Conservation (phyloP, 192 early-diverging fungal species). For the Backusella mclennaniae region DNA sequence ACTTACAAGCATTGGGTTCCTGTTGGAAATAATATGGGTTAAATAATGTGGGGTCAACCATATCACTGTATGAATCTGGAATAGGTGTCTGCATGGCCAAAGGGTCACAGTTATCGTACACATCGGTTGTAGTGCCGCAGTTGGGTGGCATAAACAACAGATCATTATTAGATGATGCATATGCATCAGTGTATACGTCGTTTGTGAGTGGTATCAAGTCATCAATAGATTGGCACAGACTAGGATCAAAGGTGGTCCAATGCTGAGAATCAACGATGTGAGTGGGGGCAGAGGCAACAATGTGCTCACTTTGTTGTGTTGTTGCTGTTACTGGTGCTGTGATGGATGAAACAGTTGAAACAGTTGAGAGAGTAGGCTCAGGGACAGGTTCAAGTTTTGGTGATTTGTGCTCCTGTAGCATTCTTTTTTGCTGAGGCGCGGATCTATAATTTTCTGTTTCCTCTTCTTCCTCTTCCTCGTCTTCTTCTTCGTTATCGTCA, state of each 20-base stretch:
- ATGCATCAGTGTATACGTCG: background rate
- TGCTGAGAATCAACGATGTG: background rate
- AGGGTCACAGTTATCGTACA: slow-evolving; percentile 7
- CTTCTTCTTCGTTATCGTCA: background rate
- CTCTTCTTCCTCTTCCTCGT: background rate
- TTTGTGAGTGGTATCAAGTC: background rate
- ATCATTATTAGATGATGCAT: slow-evolving; percentile 6
- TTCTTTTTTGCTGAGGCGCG: background rate
- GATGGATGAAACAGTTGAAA: background rate
- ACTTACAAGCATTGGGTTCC: slow-evolving; percentile 2
- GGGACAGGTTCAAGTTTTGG: background rate
- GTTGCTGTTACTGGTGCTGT: background rate
- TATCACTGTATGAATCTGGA: background rate
- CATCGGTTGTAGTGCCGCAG: background rate
- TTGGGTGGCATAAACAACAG: background rate
- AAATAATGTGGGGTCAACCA: slow-evolving; percentile 3
- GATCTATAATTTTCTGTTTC: background rate
- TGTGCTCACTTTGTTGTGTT: background rate
- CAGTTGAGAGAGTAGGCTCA: background rate
- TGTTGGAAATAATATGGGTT: slow-evolving; percentile 2
- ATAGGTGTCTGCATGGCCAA: background rate
- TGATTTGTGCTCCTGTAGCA: background rate
- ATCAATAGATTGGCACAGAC: background rate
- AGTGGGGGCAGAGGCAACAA: background rate
- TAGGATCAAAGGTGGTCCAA: background rate